Conservation (phyloP, 75 land plant species). For the Pinus tabuliformis region DNA sequence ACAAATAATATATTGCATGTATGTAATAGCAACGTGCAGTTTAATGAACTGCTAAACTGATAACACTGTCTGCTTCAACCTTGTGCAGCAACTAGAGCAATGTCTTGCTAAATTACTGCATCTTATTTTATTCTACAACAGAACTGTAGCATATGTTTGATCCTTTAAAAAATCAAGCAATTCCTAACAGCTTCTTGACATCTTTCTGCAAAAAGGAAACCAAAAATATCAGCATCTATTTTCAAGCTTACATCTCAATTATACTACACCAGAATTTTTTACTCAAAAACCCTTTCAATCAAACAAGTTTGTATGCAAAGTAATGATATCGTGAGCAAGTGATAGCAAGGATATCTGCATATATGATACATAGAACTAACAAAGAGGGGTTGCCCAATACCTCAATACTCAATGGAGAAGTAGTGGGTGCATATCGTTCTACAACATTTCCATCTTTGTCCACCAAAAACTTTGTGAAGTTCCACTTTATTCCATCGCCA, state of each 20-base stretch:
- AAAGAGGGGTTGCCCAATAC: slow-evolving; percentile 14
- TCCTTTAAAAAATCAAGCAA: background rate
- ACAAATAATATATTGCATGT: too few species aligned
- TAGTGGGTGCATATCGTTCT: slow-evolving; percentile 83
- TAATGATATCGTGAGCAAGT: too few species aligned
- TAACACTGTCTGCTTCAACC: background rate
- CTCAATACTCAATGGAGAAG: slow-evolving; percentile 76
- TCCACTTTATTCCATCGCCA: slow-evolving; percentile 84
- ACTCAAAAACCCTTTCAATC: background rate
- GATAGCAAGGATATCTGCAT: background rate
- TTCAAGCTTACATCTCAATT: background rate
- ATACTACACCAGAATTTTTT: background rate
- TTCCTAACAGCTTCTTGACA: slow-evolving; percentile 8
- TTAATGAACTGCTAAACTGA: too few species aligned
- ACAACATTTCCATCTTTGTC: slow-evolving; percentile 79
- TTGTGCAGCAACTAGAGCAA: background rate
- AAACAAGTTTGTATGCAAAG: background rate
- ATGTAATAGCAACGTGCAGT: too few species aligned
- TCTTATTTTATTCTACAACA: background rate
- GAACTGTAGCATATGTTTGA: background rate
- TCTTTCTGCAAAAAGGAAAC: slow-evolving; percentile 16
- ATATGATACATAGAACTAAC: too few species aligned
- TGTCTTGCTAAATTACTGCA: background rate
- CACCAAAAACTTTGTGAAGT: slow-evolving; percentile 81
- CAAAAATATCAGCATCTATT: background rate